A percentile compares a stretch with the other conserved stretches of the same genome.
These are phyloP conservation scores for Fraxinus floribunda DNA, from an alignment of 305 asterid genomes.

Conservation along the genomic window DNA sequence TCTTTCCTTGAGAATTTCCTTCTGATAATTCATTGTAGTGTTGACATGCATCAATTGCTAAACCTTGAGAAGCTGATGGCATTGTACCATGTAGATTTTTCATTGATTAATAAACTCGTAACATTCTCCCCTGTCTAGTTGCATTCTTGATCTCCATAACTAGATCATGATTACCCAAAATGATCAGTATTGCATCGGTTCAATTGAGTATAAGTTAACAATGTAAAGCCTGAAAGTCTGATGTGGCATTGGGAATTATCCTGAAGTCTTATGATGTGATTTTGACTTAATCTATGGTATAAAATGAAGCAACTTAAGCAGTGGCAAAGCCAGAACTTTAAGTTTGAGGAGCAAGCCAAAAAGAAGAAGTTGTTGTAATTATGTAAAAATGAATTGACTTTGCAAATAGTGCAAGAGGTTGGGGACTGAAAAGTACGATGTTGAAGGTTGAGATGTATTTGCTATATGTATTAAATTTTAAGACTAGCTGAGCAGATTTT, in stretches of 20 bases:
- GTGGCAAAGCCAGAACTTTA: background rate
- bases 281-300: background rate
- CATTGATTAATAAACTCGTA: background rate
- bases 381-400: background rate
- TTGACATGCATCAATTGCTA: background rate
- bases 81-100: background rate
- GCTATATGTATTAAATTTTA: background rate
- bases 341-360: background rate
- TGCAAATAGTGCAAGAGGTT: background rate
- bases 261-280: background rate
- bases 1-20: slow-evolving; percentile 14
- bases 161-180: background rate
- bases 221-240: background rate
- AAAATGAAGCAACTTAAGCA: background rate
- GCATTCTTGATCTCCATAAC: background rate
- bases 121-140: background rate
- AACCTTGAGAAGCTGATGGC: background rate
- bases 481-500: background rate
- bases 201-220: background rate
- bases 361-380: background rate
- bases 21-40: background rate
- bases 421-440: background rate
- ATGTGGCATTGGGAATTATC: background rate
- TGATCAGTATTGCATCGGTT: background rate
- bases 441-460: background rate